Evolutionary conservation across 805 yeast species (phyloP).

Genomic region (Komagataella ulmi): DNA sequence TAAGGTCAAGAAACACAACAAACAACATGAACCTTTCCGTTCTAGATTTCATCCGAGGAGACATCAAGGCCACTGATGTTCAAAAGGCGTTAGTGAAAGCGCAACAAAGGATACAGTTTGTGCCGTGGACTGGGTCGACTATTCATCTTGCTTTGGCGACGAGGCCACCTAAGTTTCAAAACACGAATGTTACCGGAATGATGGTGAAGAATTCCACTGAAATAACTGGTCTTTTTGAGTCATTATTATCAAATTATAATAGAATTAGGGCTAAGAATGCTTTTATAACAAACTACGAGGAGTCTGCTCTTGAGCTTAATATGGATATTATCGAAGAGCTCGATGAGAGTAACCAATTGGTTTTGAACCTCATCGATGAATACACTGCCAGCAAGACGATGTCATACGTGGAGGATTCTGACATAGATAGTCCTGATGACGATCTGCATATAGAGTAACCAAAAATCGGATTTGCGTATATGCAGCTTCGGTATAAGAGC

Average conservation of each 20-base stretch:
- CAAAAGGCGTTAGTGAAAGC: slow-evolving; percentile 54
- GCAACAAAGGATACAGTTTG: slow-evolving; percentile 57
- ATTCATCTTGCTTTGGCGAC: slow-evolving; percentile 68
- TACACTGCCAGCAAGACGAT: slow-evolving; percentile 27
- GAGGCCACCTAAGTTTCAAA: slow-evolving; percentile 44
- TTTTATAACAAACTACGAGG: slow-evolving; percentile 64
- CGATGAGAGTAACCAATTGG: slow-evolving; percentile 33
- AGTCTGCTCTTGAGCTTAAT: slow-evolving; percentile 28
- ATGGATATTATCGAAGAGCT: slow-evolving; percentile 36
- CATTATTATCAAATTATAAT: slow-evolving; percentile 67
- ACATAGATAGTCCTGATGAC: not conserved
- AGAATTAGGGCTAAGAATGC: slow-evolving; percentile 70
- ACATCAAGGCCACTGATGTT: slow-evolving; percentile 56
- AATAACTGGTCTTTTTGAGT: slow-evolving; percentile 49
- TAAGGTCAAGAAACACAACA: slow-evolving; percentile 27
- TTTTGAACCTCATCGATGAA: slow-evolving; percentile 30
- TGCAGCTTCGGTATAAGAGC: too few relatives aligned
- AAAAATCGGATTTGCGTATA: too few relatives aligned
- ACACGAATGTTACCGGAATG: slow-evolving; percentile 55
- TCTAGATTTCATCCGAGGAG: slow-evolving; percentile 51
- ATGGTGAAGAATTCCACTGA: slow-evolving; percentile 78
- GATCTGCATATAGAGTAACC: not conserved
- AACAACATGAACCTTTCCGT: slow-evolving; percentile 48
- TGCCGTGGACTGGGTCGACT: slow-evolving; percentile 76
- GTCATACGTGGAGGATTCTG: slow-evolving; percentile 29